Evolutionary conservation across 2,329 filamentous ascomycete genomes (phyloP).

Genomic region (Gyromitra esculenta): DNA sequence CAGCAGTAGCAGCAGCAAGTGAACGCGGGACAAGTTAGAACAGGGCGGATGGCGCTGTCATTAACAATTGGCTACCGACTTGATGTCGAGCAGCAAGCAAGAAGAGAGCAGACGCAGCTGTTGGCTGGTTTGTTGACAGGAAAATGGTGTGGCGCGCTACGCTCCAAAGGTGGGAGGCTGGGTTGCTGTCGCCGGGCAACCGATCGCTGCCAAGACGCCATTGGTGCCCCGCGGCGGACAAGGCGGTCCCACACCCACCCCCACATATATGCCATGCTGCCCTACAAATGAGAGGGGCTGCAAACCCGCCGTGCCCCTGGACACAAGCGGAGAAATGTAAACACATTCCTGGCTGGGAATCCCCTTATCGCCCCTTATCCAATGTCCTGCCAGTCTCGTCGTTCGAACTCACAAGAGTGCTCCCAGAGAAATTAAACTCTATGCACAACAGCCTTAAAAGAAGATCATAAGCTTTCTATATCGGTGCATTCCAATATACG

Average conservation of each 20-base stretch:
- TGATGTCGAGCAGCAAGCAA: slow-evolving; percentile 27
- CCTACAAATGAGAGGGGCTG: slow-evolving; percentile 29
- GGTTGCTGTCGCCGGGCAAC: slow-evolving; percentile 36
- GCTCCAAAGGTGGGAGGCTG: slow-evolving; percentile 43
- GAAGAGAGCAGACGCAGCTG: slow-evolving; percentile 19
- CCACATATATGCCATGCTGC: neutral
- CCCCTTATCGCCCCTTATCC: slow-evolving; percentile 32
- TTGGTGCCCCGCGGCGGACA: slow-evolving; percentile 12
- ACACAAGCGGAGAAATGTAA: slow-evolving; percentile 45
- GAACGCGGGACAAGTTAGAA: slow-evolving; percentile 28
- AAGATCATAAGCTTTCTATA: slow-evolving; percentile 9
- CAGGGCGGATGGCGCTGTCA: slow-evolving; percentile 26
- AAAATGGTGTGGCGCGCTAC: slow-evolving; percentile 47
- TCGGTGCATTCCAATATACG: neutral
- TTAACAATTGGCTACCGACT: slow-evolving; percentile 41
- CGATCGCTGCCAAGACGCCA: slow-evolving; percentile 31
- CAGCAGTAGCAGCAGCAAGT: slow-evolving; percentile 15
- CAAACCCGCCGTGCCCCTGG: slow-evolving; percentile 33
- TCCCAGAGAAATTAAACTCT: slow-evolving; percentile 8
- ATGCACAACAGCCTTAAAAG: slow-evolving; percentile 8
- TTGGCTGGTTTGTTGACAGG: slow-evolving; percentile 36
- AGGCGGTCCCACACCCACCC: slow-evolving; percentile 13
- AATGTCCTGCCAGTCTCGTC: neutral
- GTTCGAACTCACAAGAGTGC: neutral
- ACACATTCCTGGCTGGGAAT: slow-evolving; percentile 33